These are phyloP conservation scores for Beauveria pseudobassiana DNA, from an alignment of 2,329 filamentous ascomycete species.

Conservation along the genomic window DNA sequence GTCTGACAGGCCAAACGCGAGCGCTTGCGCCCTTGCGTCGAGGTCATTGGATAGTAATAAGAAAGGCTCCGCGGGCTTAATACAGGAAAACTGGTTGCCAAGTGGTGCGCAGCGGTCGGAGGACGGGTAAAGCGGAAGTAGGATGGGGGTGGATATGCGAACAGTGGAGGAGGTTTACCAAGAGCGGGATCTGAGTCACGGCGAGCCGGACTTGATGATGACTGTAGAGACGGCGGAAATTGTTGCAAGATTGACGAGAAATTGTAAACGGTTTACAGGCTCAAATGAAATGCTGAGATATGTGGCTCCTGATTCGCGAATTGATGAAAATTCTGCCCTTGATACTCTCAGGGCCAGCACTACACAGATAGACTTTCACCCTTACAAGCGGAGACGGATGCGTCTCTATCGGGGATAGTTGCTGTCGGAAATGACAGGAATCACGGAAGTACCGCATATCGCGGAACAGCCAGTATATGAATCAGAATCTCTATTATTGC, in stretches of 20 bases:
- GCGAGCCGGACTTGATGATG: background rate
- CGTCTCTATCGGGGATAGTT: slow-evolving; percentile 7
- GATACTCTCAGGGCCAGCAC: background rate
- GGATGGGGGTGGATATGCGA: slow-evolving; percentile 2
- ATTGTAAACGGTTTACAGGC: background rate
- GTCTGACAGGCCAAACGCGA: slow-evolving; percentile 40
- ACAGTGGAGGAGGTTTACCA: background rate
- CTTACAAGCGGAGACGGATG: background rate
- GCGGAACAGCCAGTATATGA: background rate
- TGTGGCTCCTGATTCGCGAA: background rate
- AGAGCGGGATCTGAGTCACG: background rate
- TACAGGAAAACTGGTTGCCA: too few species aligned
- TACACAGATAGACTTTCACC: background rate
- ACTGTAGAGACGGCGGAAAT: background rate
- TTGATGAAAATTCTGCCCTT: background rate
- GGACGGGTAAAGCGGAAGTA: slow-evolving; percentile 8
- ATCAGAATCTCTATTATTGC: background rate
- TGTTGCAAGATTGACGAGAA: too few species aligned
- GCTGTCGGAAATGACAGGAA: background rate
- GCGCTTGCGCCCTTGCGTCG: slow-evolving; percentile 23
- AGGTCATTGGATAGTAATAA: background rate
- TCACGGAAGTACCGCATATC: slow-evolving; percentile 1
- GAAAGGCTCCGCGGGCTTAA: background rate
- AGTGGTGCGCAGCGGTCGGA: background rate
- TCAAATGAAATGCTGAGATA: background rate